Conservation (phyloP, 768 basidiomycete genomes). For the Clavaria fumosa region DNA sequence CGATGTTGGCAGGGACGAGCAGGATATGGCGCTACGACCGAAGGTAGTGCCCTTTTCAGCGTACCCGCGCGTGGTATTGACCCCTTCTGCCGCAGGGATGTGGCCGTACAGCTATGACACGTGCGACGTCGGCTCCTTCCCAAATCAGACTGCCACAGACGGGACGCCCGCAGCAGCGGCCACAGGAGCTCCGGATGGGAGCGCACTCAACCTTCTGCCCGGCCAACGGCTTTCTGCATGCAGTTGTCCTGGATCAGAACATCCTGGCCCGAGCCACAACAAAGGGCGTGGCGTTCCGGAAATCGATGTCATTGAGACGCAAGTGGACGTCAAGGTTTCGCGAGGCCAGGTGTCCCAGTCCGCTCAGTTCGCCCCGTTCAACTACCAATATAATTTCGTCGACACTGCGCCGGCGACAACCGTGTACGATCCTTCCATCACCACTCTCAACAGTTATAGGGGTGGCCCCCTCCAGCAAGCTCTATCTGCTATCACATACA, state of each 20-base stretch:
- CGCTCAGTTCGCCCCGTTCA: conserved; percentile 68
- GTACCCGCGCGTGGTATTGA: not conserved
- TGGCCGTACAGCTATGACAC: conserved; percentile 76
- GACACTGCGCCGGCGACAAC: conserved; percentile 35
- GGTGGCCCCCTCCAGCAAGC: conserved; percentile 69
- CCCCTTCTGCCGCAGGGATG: conserved; percentile 55
- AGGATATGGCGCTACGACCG: not conserved
- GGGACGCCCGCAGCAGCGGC: conserved; percentile 42
- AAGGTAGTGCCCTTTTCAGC: conserved; percentile 8
- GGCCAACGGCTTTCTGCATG: conserved; percentile 82
- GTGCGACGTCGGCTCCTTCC: conserved; percentile 80
- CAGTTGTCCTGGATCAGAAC: conserved; percentile 73
- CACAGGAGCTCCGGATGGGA: conserved; percentile 35
- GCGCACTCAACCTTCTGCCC: conserved; percentile 57
- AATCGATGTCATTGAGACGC: conserved; percentile 85
- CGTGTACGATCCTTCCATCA: conserved; percentile 35
- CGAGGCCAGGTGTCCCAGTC: conserved; percentile 66
- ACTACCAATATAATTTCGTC: conserved; percentile 48
- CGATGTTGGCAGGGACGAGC: not conserved
- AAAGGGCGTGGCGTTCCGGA: conserved; percentile 77
- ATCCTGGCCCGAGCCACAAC: conserved; percentile 65
- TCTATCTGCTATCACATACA: conserved; percentile 42
- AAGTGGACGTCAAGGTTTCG: conserved; percentile 37
- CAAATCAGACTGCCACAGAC: conserved; percentile 55
- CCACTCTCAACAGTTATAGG: conserved; percentile 47